phyloP scores from a whole-genome alignment of 1,139 yeast species.

The Magnusiomyces tetraspermus region DNA sequence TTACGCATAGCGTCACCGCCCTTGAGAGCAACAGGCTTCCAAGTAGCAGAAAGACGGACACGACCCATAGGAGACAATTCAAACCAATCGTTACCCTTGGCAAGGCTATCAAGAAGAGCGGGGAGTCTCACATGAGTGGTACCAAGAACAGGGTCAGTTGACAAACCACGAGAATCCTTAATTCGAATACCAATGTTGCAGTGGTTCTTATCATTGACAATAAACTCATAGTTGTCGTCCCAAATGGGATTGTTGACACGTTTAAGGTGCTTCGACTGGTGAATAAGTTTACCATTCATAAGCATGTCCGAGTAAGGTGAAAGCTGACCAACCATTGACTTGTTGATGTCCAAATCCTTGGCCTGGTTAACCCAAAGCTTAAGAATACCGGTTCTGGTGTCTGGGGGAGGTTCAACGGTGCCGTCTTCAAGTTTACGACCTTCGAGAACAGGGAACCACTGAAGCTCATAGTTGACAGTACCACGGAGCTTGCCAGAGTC shows the following conservation, averaged over 20 bases:
- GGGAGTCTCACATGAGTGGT: constrained; percentile 40
- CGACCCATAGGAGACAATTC: constrained; percentile 58
- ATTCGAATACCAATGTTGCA: constrained; percentile 57
- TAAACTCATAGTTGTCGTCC: constrained; percentile 56
- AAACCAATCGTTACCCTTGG: constrained; percentile 71
- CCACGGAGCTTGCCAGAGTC: constrained; percentile 79
- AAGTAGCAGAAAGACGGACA: constrained; percentile 54
- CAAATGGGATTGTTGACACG: constrained; percentile 61
- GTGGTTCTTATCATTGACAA: constrained; percentile 64
- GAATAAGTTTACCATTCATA: constrained; percentile 50
- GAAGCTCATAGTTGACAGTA: constrained; percentile 55
- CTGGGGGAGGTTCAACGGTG: constrained; percentile 78
- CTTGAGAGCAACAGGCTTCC: constrained; percentile 79
- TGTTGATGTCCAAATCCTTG: constrained; percentile 53
- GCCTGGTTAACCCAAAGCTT: constrained; percentile 65
- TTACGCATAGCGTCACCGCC: constrained; percentile 57
- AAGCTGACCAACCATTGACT: constrained; percentile 57
- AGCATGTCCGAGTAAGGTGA: constrained; percentile 65
- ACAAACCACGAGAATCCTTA: constrained; percentile 53
- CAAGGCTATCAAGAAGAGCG: constrained; percentile 66
- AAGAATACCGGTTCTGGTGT: constrained; percentile 84
- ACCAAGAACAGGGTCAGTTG: constrained; percentile 54
- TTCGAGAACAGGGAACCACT: constrained; percentile 71
- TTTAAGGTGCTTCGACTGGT: constrained; percentile 50
- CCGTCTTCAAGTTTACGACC: constrained; percentile 76